A percentile compares a stretch with the other conserved stretches of the same genome.
Conservation (phyloP, 768 basidiomycete genomes). For the Filobasidium wieringae region DNA sequence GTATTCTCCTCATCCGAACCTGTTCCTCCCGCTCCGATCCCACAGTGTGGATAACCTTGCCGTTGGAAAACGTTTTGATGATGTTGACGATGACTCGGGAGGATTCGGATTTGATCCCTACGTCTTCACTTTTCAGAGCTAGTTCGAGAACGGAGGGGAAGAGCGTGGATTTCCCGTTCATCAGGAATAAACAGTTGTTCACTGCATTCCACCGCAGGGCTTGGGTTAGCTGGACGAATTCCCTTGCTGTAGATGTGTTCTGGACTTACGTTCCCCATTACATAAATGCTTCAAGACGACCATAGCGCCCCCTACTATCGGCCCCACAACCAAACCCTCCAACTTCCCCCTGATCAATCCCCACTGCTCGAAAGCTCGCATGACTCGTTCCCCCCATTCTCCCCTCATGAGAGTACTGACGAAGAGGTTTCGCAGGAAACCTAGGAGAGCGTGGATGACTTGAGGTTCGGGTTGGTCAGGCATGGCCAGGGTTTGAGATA, state of each 20-base stretch:
- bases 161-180: slow-evolving; percentile 47
- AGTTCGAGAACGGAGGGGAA: slow-evolving; percentile 63
- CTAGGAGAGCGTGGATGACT: slow-evolving; percentile 59
- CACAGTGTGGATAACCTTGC: slow-evolving; percentile 19
- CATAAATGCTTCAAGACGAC: slow-evolving; percentile 83
- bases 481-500: slow-evolving; percentile 6
- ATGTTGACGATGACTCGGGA: slow-evolving; percentile 78
- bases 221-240: background rate
- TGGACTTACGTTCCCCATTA: slow-evolving; percentile 53
- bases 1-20: no score
- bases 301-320: slow-evolving; percentile 76
- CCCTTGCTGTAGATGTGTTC: background rate
- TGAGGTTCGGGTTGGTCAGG: slow-evolving; percentile 42
- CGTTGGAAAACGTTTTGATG: slow-evolving; percentile 55
- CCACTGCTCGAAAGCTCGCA: background rate
- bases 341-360: slow-evolving; percentile 40
- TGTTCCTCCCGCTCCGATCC: no score
- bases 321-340: slow-evolving; percentile 62
- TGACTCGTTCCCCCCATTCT: slow-evolving; percentile 42
- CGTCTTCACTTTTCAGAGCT: slow-evolving; percentile 62
- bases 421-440: slow-evolving; percentile 74
- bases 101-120: slow-evolving; percentile 77
- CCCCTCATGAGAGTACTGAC: slow-evolving; percentile 47
- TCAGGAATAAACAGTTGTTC: slow-evolving; percentile 15
- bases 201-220: no score